Evolutionary conservation across 805 yeast genomes (phyloP), one percentile per base, ranked within the genome.

Genomic region (Saccharomycopsis synnaedendra): DNA sequence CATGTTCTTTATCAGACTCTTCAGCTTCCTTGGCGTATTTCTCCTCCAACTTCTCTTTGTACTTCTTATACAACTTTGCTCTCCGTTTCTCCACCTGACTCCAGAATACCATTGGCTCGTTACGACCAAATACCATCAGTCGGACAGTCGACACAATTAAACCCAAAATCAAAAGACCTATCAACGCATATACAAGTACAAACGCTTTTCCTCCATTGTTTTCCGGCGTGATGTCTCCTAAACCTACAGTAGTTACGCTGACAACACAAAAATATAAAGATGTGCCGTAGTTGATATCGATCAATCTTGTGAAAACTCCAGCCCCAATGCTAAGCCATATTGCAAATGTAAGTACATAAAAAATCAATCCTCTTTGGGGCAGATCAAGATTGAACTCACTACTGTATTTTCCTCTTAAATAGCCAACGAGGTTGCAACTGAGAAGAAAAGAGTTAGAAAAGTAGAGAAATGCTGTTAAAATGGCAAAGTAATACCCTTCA

Each of bases 401-500:
- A 2, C 85, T 85, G 55, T 85, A 86, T 55, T 75, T 78, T 3
- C 72, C 67, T 37, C 68, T 45, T 9, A 68, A 54, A 57, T 75
- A 82, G 1, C 96, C 95, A 4, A 71, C 46, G 51, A 75, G 78
- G 63, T 86, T 87, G 35, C 77, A 52, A 1, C 70, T 47, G 41
- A 85, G 66, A 10, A 79, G 60, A 1, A 68, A 19, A 3, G 80
- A 69, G 54, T 89, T 82, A 4, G 65, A 42, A 50, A 76, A 72
- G 60, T 88, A 86, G 30, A 85, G 63, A 1, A 70, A 64, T 3
- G 77, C 70, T 0, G 95, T 84, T 51, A 82, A 64, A 0, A 76
- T 75, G 0, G 87, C 95, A 61, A 72, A 82, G 88, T 89, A 87
- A 59, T 75, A 87, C 1, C 94, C 95, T 54, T 76, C 81, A 0